Evolutionary conservation across 768 basidiomycete genomes (phyloP).

Genomic region (Mycena crocata): DNA sequence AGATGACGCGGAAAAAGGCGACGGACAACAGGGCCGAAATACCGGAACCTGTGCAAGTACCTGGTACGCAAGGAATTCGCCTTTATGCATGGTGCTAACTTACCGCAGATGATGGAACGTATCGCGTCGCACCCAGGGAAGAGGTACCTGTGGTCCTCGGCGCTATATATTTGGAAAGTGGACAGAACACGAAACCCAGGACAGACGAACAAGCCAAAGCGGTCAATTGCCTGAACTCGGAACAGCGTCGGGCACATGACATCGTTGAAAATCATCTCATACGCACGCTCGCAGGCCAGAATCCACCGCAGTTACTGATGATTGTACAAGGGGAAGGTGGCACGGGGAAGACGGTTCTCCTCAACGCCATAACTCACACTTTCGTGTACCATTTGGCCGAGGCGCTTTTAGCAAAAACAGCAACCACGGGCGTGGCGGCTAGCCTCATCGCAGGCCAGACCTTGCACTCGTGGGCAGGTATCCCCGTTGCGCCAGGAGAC

Average conservation of each 20-base stretch:
- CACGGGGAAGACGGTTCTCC: constrained; percentile 56
- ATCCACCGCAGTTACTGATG: constrained; percentile 47
- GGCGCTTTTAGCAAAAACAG: constrained; percentile 46
- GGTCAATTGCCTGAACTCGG: constrained; percentile 28
- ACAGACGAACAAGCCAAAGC: background rate
- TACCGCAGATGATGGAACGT: too few species aligned
- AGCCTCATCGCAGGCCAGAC: constrained; percentile 52
- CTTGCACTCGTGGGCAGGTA: constrained; percentile 45
- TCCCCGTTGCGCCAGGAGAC: constrained; percentile 26
- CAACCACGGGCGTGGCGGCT: constrained; percentile 54
- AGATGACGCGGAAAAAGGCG: too few species aligned
- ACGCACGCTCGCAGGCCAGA: constrained; percentile 30
- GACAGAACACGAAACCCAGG: background rate
- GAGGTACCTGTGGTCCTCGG: background rate
- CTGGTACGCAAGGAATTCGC: too few species aligned
- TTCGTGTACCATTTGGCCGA: constrained; percentile 37
- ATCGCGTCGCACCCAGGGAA: too few species aligned
- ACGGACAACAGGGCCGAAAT: too few species aligned
- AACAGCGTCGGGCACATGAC: constrained; percentile 47
- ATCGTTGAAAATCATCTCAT: constrained; percentile 46
- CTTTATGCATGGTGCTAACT: too few species aligned
- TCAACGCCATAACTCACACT: constrained; percentile 49
- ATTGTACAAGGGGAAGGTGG: constrained; percentile 53
- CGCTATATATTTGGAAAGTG: background rate
- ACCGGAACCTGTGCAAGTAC: too few species aligned